Evolutionary conservation across 176 grass and related monocot genomes (phyloP), one percentile per base, ranked within the genome.

Genomic region (Musa beccarii): DNA sequence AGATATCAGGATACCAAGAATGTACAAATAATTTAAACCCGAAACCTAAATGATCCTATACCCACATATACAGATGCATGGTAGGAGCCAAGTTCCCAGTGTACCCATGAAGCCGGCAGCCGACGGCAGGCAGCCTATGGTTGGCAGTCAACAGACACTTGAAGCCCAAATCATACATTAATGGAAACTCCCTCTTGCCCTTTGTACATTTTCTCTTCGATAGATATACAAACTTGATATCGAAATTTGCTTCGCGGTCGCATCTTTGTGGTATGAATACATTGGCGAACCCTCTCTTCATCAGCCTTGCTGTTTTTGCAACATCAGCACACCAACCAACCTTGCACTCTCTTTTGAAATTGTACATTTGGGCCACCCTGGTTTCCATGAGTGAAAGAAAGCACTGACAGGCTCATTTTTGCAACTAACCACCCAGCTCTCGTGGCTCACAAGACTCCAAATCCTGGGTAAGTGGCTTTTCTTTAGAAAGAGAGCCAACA

Each of bases 401-500:
- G 52, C 0, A 22, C 10, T 10, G 2, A 55, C 52, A 73, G 3
- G 52, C 52, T 15, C 21, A 54, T 73, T 17, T 26, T 73, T 54
- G 11, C 13, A 73, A 21, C 21, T 54, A 99, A 80, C 96, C 89
- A 68, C 91, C 91, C 73, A 89, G 89, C 69, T 99, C 85, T 79
- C 85, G 84, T 64, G 84, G 83, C 77, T 94, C 87, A 79, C 72
- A 85, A 49, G 81, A 69, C 22, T 88, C 80, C 65, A 74, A 57
- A 81, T 86, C 87, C 68, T 50, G 67, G 76, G 82, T 82, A 68
- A 78, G 81, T 29, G 61, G 70, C 67, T 86, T 92, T 49, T 99
- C 96, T 92, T 99, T 99, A 72, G 90, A 89, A 70, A 99, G 80
- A 83, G 86, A 91, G 22, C 89, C 90, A 78, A 92, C 81, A 72